phyloP scores from a whole-genome alignment of 2,329 filamentous ascomycete species.

The Pleoardoris graminearum region DNA sequence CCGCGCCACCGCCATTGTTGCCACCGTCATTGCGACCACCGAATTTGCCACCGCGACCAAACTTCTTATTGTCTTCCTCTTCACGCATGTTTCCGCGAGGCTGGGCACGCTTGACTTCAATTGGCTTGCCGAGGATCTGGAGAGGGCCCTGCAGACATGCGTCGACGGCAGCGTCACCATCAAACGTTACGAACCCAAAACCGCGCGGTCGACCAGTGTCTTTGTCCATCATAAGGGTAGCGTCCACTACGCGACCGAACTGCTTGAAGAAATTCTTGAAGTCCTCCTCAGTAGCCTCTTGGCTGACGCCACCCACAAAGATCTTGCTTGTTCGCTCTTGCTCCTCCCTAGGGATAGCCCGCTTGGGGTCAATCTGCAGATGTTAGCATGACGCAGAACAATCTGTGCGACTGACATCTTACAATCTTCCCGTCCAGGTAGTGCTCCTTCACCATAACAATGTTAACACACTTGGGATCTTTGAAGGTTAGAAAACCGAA shows the following conservation, averaged over 20 bases:
- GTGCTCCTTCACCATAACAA: constrained; percentile 99
- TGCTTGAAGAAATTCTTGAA: constrained; percentile 97
- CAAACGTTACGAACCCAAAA: constrained; percentile 98
- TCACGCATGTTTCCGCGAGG: constrained; percentile 92
- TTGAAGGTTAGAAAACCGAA: constrained; percentile 98
- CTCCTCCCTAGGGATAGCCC: constrained; percentile 94
- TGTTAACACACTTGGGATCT: constrained; percentile 96
- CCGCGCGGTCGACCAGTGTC: constrained; percentile 95
- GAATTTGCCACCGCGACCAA: constrained; percentile 44
- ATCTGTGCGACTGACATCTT: constrained; percentile 49
- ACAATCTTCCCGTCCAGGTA: constrained; percentile 98
- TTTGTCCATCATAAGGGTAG: constrained; percentile 99
- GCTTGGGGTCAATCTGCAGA: constrained; percentile 89
- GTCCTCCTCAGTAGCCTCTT: constrained; percentile 94
- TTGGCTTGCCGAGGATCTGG: constrained; percentile 92
- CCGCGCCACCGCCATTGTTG: constrained; percentile 47
- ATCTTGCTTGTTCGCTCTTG: constrained; percentile 99
- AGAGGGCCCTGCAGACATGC: constrained; percentile 82
- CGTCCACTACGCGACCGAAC: constrained; percentile 94
- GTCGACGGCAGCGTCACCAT: constrained; percentile 93
- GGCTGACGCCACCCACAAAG: constrained; percentile 95
- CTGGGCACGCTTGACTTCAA: constrained; percentile 98
- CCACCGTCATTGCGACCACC: constrained; percentile 39
- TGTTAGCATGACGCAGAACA: constrained; percentile 14
- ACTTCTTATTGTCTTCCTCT: constrained; percentile 70